Percentiles rank a stretch among this genome's conserved stretches.
These are phyloP conservation scores for Triticum dicoccoides DNA, from an alignment of 176 grass and related monocot genomes.

Conservation along the genomic window DNA sequence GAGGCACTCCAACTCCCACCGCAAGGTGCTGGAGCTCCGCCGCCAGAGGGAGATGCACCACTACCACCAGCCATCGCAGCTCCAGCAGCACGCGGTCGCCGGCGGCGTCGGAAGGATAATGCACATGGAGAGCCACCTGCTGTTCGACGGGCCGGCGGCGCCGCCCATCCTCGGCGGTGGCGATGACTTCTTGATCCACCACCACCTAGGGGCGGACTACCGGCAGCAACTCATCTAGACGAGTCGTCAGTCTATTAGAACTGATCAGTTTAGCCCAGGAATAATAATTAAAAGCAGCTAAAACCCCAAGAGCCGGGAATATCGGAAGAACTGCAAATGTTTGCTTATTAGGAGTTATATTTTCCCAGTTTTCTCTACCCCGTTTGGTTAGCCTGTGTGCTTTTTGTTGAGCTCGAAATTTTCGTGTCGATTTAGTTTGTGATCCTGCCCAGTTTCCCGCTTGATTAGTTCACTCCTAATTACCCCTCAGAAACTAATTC, in stretches of 20 bases:
- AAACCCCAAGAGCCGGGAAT: slow-evolving; percentile 1
- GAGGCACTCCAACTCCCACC: slow-evolving; percentile 96
- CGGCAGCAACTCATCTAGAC: slow-evolving; percentile 79
- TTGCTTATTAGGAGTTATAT: slow-evolving; percentile 37
- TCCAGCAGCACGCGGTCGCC: slow-evolving; percentile 7
- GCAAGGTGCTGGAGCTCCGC: slow-evolving; percentile 90
- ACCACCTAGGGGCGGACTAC: slow-evolving; percentile 55
- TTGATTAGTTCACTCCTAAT: neutral
- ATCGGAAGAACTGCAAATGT: slow-evolving; percentile 28
- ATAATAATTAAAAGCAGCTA: slow-evolving; percentile 46
- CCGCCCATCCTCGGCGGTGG: neutral
- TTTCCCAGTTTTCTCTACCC: neutral
- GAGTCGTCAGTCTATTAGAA: slow-evolving; percentile 23
- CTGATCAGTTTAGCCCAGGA: slow-evolving; percentile 60
- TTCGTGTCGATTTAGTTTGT: slow-evolving; percentile 52
- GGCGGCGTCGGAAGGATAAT: slow-evolving; percentile 4
- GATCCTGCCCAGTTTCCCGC: neutral
- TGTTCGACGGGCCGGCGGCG: slow-evolving; percentile 34
- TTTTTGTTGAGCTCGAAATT: slow-evolving; percentile 40
- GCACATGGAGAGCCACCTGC: slow-evolving; percentile 28
- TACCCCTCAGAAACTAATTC: slow-evolving; percentile 33
- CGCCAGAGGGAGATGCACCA: slow-evolving; percentile 69
- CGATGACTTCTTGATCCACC: slow-evolving; percentile 73
- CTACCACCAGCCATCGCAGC: neutral
- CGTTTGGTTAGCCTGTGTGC: slow-evolving; percentile 27